Conservation (phyloP, 305 asterid species). For the Fraxinus angustifolia region DNA sequence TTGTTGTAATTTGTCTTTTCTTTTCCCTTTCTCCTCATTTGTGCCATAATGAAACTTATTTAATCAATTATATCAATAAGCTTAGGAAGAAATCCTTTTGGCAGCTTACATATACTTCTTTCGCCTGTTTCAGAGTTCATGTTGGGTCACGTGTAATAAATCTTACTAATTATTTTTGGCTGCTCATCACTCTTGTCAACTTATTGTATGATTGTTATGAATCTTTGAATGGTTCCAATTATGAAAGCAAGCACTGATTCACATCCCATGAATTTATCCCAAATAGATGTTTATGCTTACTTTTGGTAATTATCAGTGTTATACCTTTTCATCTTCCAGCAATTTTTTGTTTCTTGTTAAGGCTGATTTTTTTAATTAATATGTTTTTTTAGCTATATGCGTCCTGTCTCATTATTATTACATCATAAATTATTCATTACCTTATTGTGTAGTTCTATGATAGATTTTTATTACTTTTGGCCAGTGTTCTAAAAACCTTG, state of each 20-base stretch:
- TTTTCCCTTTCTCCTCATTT: conserved; percentile 1
- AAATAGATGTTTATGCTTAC: not conserved
- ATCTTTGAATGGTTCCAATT: not conserved
- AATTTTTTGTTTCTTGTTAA: not conserved
- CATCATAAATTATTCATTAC: not conserved
- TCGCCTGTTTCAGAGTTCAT: not conserved
- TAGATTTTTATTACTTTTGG: not conserved
- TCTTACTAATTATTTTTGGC: not conserved
- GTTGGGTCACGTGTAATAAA: not conserved
- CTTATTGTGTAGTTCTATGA: not conserved
- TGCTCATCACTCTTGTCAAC: not conserved
- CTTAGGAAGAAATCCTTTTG: not conserved
- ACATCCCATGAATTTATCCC: not conserved
- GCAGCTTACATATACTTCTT: not conserved
- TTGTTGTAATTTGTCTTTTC: not conserved
- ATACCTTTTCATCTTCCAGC: not conserved
- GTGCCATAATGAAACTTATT: not conserved
- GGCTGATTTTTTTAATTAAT: not conserved
- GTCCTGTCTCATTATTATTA: not conserved
- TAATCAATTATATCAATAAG: not conserved
- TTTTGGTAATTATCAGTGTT: not conserved
- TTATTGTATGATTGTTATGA: not conserved
- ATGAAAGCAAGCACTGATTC: not conserved
- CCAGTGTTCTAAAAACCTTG: too few species aligned
- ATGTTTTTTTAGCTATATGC: not conserved